A percentile compares a stretch with the other conserved stretches of the same genome.
These are phyloP conservation scores for Microsporum audouinii DNA, from an alignment of 2,329 filamentous ascomycete species.

Conservation along the genomic window DNA sequence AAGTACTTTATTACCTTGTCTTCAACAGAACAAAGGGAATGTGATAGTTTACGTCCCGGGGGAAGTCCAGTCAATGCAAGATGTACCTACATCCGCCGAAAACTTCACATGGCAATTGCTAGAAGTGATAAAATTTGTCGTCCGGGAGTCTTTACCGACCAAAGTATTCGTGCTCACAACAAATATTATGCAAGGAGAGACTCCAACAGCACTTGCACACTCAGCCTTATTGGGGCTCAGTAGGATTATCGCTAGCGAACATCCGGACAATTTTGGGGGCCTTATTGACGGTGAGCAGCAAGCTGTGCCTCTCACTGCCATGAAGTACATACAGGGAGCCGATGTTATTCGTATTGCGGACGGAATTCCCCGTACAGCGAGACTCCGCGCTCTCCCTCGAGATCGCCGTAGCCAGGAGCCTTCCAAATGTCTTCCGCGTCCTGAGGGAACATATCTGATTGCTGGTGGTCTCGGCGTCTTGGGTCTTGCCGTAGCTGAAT, in stretches of 20 bases:
- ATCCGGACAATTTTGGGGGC: not conserved
- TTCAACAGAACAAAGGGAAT: not conserved
- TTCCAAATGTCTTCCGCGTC: not conserved
- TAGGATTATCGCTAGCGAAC: not conserved
- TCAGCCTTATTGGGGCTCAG: not conserved
- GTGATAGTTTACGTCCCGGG: not conserved
- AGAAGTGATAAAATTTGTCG: not conserved
- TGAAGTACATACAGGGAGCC: not conserved
- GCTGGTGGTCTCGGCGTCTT: conserved; percentile 17
- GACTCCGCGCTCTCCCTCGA: not conserved
- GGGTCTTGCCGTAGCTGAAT: conserved; percentile 15
- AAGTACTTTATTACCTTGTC: not conserved
- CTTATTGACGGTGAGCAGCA: not conserved
- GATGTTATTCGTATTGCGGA: not conserved
- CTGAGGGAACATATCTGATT: conserved; percentile 15
- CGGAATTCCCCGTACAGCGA: not conserved
- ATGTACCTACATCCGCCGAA: not conserved
- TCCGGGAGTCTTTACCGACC: not conserved
- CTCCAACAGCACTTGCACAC: not conserved
- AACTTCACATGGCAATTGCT: not conserved
- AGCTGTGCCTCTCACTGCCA: not conserved
- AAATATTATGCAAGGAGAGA: not conserved
- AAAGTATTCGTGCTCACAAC: not conserved
- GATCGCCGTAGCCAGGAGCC: not conserved
- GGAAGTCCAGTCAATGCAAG: not conserved